A percentile compares a stretch with the other conserved stretches of the same genome.
Evolutionary conservation across 305 asterid species (phyloP).

Genomic region (Fraxinus greggii): DNA sequence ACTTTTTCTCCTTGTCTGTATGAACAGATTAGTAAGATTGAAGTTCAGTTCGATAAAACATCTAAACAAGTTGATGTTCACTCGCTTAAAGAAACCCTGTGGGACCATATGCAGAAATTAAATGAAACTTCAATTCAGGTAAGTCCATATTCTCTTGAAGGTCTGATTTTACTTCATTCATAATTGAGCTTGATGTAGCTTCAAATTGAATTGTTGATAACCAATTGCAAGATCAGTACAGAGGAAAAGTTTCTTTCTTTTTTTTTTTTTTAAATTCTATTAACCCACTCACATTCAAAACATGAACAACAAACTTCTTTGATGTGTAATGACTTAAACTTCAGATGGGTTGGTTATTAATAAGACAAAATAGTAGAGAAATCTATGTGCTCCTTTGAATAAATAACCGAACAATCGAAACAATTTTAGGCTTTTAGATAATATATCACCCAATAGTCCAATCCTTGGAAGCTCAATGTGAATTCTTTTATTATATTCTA

Average conservation of each 20-base stretch:
- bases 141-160: conserved; percentile 11
- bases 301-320: neutral
- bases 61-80: conserved; percentile 97
- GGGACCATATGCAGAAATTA: conserved; percentile 60
- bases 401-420: neutral
- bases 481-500: neutral
- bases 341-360: neutral
- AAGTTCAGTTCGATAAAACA: conserved; percentile 81
- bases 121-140: conserved; percentile 46
- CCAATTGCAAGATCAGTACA: neutral
- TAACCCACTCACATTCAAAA: neutral
- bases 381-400: neutral
- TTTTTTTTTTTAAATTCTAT: neutral
- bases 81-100: conserved; percentile 81
- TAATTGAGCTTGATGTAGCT: neutral
- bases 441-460: neutral
- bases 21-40: conserved; percentile 73
- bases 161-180: neutral
- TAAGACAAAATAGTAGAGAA: neutral
- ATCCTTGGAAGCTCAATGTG: neutral
- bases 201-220: neutral
- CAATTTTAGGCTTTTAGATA: neutral
- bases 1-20: conserved; percentile 9
- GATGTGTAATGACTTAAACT: neutral
- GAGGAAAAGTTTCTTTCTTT: neutral